Base-by-base conservation (phyloP, 129 eudicot genomes). In the Silybum marianum region DNA sequence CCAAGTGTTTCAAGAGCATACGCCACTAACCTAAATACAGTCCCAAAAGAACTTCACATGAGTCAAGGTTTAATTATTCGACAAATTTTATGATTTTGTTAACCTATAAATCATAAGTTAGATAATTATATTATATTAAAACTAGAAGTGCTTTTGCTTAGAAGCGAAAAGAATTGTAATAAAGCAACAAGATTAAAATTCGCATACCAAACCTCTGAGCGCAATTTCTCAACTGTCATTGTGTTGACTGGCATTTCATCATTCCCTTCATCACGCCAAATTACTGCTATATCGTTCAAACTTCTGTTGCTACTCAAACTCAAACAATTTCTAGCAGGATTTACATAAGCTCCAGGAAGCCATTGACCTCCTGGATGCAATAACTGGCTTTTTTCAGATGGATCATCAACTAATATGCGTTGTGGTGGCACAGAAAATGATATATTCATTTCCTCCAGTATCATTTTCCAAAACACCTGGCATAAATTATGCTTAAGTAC, bases 211-310 rank as follows among this genome's bases (percentile, higher is more conserved):
- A 89, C 97, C 88, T 86, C 84, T 18, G 82, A 76, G 30, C 97
- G 92, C 71, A 95, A 73, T 80, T 92, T 90, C 81, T 78, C 71
- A 66, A 91, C 84, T 44, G 97, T 89, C 91, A 90, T 80, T 84
- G 78, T 89, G 32, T 87, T 87, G 63, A 92, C 79, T 2, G 93
- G 94, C 83, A 82, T 32, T 26, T 89, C 90, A 84, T 92, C 93
- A 32, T 85, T 82, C 65, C 93, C 97, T 86, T 95, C 97, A 84
- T 92, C 88, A 18, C 91, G 94, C 97, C 97, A 92, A 73, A 90
- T 69, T 2, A 95, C 78, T 34, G 85, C 88, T 66, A 89, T 65
- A 77, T 90, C 94, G 67, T 78, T 87, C 58, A 80, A 77, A 34
- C 58, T 84, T 79, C 89, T 92, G 76, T 78, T 82, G 70, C 74